These are phyloP conservation scores for Cladorrhinum sp. DNA, from an alignment of 2,329 filamentous ascomycete species.

Conservation along the genomic window DNA sequence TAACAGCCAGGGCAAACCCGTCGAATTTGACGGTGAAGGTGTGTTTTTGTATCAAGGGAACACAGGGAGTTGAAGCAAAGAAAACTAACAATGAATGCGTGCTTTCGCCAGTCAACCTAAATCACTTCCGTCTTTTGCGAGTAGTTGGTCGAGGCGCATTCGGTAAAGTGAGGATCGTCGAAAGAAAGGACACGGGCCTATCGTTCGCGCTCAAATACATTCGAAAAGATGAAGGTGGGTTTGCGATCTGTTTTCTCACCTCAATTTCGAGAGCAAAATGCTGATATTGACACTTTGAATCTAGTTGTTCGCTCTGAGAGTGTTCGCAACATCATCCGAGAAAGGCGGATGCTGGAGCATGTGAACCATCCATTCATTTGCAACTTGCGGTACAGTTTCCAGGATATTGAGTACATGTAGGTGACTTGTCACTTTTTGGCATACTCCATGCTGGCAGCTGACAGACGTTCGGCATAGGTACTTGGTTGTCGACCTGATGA, in stretches of 20 bases:
- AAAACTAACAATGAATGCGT: conserved; percentile 2
- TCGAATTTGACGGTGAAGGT: conserved; percentile 93
- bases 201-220: conserved; percentile 98
- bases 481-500: conserved; percentile 97
- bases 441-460: conserved; percentile 2
- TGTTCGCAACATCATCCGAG: conserved; percentile 95
- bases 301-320: conserved; percentile 94
- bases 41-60: conserved; percentile 35
- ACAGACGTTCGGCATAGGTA: conserved; percentile 68
- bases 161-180: conserved; percentile 97
- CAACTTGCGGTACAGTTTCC: conserved; percentile 97
- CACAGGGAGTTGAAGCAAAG: background rate
- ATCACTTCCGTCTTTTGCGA: conserved; percentile 91
- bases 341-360: conserved; percentile 96
- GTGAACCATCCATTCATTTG: conserved; percentile 97
- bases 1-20: conserved; percentile 90
- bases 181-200: conserved; percentile 89
- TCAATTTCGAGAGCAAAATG: background rate
- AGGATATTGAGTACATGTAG: conserved; percentile 98
- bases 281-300: conserved; percentile 7
- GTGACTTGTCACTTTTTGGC: conserved; percentile 32
- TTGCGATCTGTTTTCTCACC: background rate
- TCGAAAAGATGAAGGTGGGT: conserved; percentile 91
- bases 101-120: conserved; percentile 72
- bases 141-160: conserved; percentile 98